These are phyloP conservation scores for Metarhizium brunneum DNA, from an alignment of 2,329 filamentous ascomycete genomes.

Conservation along the genomic window DNA sequence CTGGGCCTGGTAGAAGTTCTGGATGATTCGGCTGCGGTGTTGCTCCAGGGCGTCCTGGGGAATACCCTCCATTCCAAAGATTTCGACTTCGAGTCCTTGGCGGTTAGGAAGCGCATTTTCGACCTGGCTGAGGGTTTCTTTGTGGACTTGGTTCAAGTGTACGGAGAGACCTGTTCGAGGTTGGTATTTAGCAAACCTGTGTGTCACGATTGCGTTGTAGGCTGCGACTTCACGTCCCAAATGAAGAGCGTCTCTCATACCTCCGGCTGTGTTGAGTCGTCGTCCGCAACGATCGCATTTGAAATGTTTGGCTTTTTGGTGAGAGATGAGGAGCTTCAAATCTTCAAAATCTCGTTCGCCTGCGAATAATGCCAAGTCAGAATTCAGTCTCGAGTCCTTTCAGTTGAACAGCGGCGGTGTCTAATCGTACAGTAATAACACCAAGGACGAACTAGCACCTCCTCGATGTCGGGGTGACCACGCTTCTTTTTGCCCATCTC, in stretches of 20 bases:
- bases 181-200: not conserved
- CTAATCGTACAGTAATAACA: slow-evolving; percentile 78
- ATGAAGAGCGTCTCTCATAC: slow-evolving; percentile 38
- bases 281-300: slow-evolving; percentile 89
- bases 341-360: slow-evolving; percentile 96
- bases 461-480: slow-evolving; percentile 75
- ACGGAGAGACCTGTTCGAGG: slow-evolving; percentile 67
- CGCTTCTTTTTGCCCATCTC: slow-evolving; percentile 86
- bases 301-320: slow-evolving; percentile 99
- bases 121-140: slow-evolving; percentile 77
- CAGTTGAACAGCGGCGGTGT: slow-evolving; percentile 2
- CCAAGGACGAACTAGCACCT: slow-evolving; percentile 81
- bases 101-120: slow-evolving; percentile 89
- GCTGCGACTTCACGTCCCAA: not conserved
- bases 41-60: slow-evolving; percentile 75
- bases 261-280: slow-evolving; percentile 87
- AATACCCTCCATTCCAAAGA: slow-evolving; percentile 97
- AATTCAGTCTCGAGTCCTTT: not conserved
- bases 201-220: not conserved
- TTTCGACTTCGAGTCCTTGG: slow-evolving; percentile 80
- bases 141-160: slow-evolving; percentile 98
- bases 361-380: slow-evolving; percentile 16
- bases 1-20: slow-evolving; percentile 77
- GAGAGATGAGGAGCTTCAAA: slow-evolving; percentile 88
- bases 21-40: slow-evolving; percentile 78